A percentile compares a stretch with the other conserved stretches of the same genome.
Conservation (phyloP, 139 green algal species). For the Picochlorum sp. region DNA sequence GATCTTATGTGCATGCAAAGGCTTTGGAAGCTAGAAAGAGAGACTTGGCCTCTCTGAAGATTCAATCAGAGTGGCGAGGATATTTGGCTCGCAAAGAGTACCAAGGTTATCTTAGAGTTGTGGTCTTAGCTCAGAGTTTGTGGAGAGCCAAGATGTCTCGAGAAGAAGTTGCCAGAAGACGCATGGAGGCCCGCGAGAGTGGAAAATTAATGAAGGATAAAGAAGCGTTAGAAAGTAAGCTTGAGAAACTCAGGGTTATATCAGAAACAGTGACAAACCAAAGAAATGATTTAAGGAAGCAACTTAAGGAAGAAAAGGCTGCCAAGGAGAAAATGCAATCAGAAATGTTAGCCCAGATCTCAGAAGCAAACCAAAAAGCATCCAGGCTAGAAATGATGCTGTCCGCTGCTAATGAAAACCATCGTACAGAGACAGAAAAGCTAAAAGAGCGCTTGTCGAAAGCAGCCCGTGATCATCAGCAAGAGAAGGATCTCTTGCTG, state of each 20-base stretch:
- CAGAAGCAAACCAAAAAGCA: background rate
- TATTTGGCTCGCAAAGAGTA: conserved; percentile 31
- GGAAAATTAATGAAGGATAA: conserved; percentile 84
- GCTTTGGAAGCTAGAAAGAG: background rate
- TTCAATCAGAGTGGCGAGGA: conserved; percentile 48
- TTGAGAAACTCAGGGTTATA: conserved; percentile 59
- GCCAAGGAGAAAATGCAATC: too few species aligned
- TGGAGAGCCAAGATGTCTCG: conserved; percentile 53
- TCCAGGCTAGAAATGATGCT: too few species aligned
- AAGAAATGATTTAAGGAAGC: conserved; percentile 69
- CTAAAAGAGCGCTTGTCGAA: too few species aligned
- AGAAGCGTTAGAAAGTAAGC: conserved; percentile 58
- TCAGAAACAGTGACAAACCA: conserved; percentile 74
- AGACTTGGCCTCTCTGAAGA: conserved; percentile 38
- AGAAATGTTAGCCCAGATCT: background rate
- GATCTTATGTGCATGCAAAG: conserved; percentile 6
- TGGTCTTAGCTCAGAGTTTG: conserved; percentile 39
- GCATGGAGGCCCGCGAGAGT: conserved; percentile 52
- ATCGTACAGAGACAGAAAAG: too few species aligned
- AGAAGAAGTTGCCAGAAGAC: conserved; percentile 34
- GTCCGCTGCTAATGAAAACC: too few species aligned
- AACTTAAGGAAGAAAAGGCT: conserved; percentile 37
- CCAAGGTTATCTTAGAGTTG: conserved; percentile 11
- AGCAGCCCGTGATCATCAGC: too few species aligned
- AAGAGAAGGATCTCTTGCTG: background rate